Percentiles rank a stretch among this genome's conserved stretches.
phyloP scores from a whole-genome alignment of 2,329 filamentous ascomycete genomes.

The Hypomyces rosellus region DNA sequence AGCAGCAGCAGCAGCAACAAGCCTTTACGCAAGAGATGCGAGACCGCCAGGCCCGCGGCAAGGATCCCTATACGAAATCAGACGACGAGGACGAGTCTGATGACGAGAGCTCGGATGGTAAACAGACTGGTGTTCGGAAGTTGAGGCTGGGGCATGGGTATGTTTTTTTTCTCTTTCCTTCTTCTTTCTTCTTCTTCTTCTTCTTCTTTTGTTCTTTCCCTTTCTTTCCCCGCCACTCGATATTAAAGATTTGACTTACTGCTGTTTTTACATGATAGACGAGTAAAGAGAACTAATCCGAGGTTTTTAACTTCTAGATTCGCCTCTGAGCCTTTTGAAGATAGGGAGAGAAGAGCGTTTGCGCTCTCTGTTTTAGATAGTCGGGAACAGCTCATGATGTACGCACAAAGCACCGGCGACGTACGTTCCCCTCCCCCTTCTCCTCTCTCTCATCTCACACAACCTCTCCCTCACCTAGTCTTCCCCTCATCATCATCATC shows the following conservation, averaged over 20 bases:
- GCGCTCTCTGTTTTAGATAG: conserved; percentile 50
- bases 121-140: conserved; percentile 3
- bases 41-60: conserved; percentile 53
- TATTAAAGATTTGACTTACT: too few relatives aligned
- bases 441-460: neutral
- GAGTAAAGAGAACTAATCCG: neutral
- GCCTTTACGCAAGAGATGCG: conserved; percentile 45
- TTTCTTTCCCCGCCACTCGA: too few relatives aligned
- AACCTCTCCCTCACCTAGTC: neutral
- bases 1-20: conserved; percentile 27
- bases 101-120: conserved; percentile 21
- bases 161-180: neutral
- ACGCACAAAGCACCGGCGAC: conserved; percentile 47
- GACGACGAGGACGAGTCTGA: conserved; percentile 19
- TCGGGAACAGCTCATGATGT: conserved; percentile 54
- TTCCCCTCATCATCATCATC: neutral
- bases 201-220: too few relatives aligned
- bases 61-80: conserved; percentile 41
- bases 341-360: conserved; percentile 38
- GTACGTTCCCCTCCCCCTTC: conserved; percentile 32
- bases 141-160: conserved; percentile 14
- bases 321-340: conserved; percentile 35
- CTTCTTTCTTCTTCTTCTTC: neutral
- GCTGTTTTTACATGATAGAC: too few relatives aligned
- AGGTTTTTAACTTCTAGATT: neutral